Evolutionary conservation across 352 stramenopile genomes (phyloP), one percentile per base, ranked within the genome.

Genomic region (Phytophthora pisi): DNA sequence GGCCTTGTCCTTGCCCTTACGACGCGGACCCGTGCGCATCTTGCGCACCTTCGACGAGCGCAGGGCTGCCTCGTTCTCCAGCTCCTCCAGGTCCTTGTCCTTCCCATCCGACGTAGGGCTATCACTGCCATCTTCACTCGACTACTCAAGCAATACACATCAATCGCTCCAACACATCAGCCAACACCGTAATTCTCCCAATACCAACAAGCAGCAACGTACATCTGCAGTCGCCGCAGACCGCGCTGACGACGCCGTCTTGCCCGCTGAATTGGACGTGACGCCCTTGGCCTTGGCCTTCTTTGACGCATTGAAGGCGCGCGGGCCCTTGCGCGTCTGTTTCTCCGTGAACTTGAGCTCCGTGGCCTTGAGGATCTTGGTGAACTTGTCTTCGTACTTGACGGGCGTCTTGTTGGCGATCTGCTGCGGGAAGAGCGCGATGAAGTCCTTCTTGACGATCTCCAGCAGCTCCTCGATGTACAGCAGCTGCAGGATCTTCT

Each of bases 381-480:
- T 71, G 56, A 97, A 97, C 64, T 89, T 84, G 45, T 82, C 75
- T 59, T 95, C 88, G 72, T 89, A 97, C 58, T 68, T 59, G 51
- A 97, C 88, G n/a, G 82, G 79, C 34, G 78, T 73, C 64, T 95
- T 90, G 42, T 72, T 73, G 31, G 75, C 73, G 56, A 96, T 94
- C 75, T 92, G 80, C 31, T 89, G 78, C 9, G 80, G 84, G 68
- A 95, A 96, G 28, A 79, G 64, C 30, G 73, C 67, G 24, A 93
- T 76, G 62, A 95, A 93, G 50, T 95, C 88, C 70, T 85, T 88
- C 64, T 93, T 93, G 43, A 98, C 90, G 34, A 81, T 82, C 56
- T 97, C 88, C 23, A 97, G 85, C 49, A 98, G 77, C 61, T 98
- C 92, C 28, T 97, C 92, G 30, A 97, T 86, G 75, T 97, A 98